Percentiles rank a stretch among this genome's conserved stretches.
These are phyloP conservation scores for Zygoascus flipseniorum DNA, from an alignment of 805 yeast species.

Conservation along the genomic window DNA sequence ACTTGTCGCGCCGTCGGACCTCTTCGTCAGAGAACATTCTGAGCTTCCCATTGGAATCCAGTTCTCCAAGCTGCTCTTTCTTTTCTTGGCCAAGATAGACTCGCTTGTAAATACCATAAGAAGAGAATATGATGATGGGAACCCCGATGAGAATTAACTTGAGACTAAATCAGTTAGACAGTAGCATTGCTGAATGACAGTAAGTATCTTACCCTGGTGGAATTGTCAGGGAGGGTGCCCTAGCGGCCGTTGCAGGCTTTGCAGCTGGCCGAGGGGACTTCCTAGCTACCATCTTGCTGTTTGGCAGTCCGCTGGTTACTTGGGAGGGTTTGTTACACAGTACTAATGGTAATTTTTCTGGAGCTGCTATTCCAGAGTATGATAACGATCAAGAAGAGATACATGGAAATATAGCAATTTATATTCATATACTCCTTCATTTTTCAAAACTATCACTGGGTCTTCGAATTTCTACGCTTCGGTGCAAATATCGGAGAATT, in stretches of 20 bases:
- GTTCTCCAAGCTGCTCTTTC: constrained; percentile 39
- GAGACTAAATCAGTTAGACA: constrained; percentile 12
- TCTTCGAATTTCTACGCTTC: too few relatives aligned
- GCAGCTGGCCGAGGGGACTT: background rate
- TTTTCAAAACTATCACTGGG: too few relatives aligned
- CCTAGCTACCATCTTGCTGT: background rate
- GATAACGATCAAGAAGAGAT: too few relatives aligned
- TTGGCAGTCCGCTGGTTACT: background rate
- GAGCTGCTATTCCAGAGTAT: background rate
- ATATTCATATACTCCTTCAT: too few relatives aligned
- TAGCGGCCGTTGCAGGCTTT: background rate
- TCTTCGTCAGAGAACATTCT: constrained; percentile 39
- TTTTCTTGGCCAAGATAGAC: constrained; percentile 36
- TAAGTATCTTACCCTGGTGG: background rate
- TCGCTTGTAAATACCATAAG: constrained; percentile 23
- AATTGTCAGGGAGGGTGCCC: background rate
- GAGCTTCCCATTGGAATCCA: constrained; percentile 37
- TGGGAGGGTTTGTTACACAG: too few relatives aligned
- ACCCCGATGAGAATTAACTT: constrained; percentile 25
- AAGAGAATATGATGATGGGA: constrained; percentile 23
- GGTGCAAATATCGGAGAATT: background rate
- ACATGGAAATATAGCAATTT: too few relatives aligned
- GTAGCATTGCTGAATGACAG: too few relatives aligned
- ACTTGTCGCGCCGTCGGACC: constrained; percentile 29
- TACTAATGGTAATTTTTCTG: background rate